phyloP scores from a whole-genome alignment of 805 yeast genomes.

The Candida vaughaniae region DNA sequence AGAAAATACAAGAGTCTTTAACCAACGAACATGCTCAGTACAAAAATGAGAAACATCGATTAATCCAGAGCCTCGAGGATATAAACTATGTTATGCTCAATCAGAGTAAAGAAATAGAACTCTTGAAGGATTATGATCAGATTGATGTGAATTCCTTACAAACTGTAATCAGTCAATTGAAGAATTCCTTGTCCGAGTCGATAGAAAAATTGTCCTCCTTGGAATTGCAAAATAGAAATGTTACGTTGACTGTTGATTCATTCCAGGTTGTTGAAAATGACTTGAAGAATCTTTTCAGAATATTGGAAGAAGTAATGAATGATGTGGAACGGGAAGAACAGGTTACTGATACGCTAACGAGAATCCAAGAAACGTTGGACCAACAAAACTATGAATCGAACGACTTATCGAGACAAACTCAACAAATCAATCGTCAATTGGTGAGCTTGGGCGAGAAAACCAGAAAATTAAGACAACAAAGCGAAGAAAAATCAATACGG shows the following conservation, averaged over 20 bases:
- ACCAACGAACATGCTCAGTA: slow-evolving; percentile 62
- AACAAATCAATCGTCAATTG: slow-evolving; percentile 52
- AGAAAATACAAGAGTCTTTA: slow-evolving; percentile 59
- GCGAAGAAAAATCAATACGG: slow-evolving; percentile 44
- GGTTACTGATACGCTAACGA: slow-evolving; percentile 33
- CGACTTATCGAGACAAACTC: slow-evolving; percentile 42
- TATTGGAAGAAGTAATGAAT: slow-evolving; percentile 49
- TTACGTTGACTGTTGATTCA: slow-evolving; percentile 56
- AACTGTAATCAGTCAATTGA: slow-evolving; percentile 53
- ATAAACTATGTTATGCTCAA: slow-evolving; percentile 57
- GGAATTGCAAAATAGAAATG: slow-evolving; percentile 50
- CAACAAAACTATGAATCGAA: slow-evolving; percentile 34
- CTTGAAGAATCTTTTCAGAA: slow-evolving; percentile 44
- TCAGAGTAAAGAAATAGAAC: slow-evolving; percentile 56
- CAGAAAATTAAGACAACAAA: slow-evolving; percentile 41
- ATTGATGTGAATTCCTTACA: slow-evolving; percentile 58
- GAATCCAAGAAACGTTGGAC: slow-evolving; percentile 42
- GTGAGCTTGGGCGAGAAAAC: slow-evolving; percentile 48
- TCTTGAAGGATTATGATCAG: slow-evolving; percentile 56
- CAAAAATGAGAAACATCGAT: slow-evolving; percentile 57
- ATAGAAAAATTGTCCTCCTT: slow-evolving; percentile 18
- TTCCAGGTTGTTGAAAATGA: slow-evolving; percentile 45
- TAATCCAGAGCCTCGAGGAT: slow-evolving; percentile 61
- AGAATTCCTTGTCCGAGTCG: slow-evolving; percentile 40
- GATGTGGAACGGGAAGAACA: slow-evolving; percentile 43